Evolutionary conservation across 2,329 filamentous ascomycete genomes (phyloP), one percentile per base, ranked within the genome.

Genomic region (Aschersonia sp.): DNA sequence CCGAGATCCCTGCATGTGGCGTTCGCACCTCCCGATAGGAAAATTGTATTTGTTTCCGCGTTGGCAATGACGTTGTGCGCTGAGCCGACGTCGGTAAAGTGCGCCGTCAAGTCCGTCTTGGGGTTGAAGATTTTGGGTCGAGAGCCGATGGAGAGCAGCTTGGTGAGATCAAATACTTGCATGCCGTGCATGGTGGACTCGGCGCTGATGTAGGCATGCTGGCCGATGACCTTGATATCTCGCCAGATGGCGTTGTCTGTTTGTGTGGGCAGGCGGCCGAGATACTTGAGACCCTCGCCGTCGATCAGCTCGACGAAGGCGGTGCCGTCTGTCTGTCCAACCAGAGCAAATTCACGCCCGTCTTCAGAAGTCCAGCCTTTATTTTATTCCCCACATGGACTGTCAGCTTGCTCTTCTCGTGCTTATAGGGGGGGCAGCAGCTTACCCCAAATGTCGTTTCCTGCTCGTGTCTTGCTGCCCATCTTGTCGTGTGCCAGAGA

Each of bases 141-240:
- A 7, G 70, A 60, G 6, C 40, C 40, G 43, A 73, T 54, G 30
- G 59, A 58, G 32, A 71, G 57, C 4, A 77, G 66, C 64, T 62
- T 79, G 52, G 64, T 72, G 64, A 80, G 67, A 53, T 82, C 77
- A 49, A 82, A 82, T 57, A 82, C 73, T 59, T 82, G 78, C n/a
- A 82, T 67, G 29, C 74, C 73, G 52, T 81, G 77, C 41, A 62
- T 59, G 6, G 58, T 55, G 1, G 74, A 71, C 52, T 70, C 67
- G 22, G 64, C 65, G 30, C 67, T 66, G 10, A 70, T 66, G 50
- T 68, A 56, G 31, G 56, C 58, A 45, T 59, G 61, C 54, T 64
- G 53, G 46, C 59, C 57, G 49, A 64, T 66, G 1, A 65, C 64
- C 31, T 63, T 62, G 54, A 69, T 68, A 52, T 70, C 67, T 5